A percentile compares a stretch with the other conserved stretches of the same genome.
phyloP scores from a whole-genome alignment of 176 grass and related monocot genomes.

The Stipa capillata region DNA sequence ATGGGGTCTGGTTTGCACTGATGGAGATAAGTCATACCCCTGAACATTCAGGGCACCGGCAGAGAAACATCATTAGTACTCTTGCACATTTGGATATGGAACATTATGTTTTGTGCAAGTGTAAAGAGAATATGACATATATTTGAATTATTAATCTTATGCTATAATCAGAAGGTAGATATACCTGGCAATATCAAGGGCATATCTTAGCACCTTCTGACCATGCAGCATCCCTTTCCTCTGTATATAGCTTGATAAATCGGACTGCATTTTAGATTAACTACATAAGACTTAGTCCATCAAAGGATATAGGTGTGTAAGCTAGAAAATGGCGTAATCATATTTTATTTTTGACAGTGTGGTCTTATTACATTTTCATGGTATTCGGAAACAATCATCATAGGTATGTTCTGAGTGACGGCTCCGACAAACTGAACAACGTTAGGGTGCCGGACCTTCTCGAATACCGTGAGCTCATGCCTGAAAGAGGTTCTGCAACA shows the following conservation, averaged over 20 bases:
- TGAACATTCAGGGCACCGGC: slow-evolving; percentile 25
- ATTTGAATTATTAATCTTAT: background rate
- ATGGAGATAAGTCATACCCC: slow-evolving; percentile 98
- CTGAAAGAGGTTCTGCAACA: slow-evolving; percentile 68
- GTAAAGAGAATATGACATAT: background rate
- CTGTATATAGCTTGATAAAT: slow-evolving; percentile 70
- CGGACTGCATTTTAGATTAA: slow-evolving; percentile 31
- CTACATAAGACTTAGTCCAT: background rate
- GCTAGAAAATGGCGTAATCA: background rate
- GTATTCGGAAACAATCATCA: slow-evolving; percentile 93
- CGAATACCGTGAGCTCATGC: slow-evolving; percentile 63
- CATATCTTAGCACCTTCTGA: slow-evolving; percentile 86
- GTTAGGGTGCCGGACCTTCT: slow-evolving; percentile 88
- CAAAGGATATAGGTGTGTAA: background rate
- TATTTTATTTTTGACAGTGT: background rate
- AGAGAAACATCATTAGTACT: background rate
- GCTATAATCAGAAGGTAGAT: background rate
- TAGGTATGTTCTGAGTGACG: slow-evolving; percentile 90
- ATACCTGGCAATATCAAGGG: slow-evolving; percentile 92
- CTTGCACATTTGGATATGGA: background rate
- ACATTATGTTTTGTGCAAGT: background rate
- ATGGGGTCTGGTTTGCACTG: slow-evolving; percentile 93
- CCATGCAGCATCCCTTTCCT: slow-evolving; percentile 70
- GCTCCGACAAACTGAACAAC: slow-evolving; percentile 88
- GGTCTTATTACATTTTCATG: slow-evolving; percentile 46